Base-by-base conservation (phyloP, 225 moss, liverwort and hornwort genomes). In the Lunularia cruciata region DNA sequence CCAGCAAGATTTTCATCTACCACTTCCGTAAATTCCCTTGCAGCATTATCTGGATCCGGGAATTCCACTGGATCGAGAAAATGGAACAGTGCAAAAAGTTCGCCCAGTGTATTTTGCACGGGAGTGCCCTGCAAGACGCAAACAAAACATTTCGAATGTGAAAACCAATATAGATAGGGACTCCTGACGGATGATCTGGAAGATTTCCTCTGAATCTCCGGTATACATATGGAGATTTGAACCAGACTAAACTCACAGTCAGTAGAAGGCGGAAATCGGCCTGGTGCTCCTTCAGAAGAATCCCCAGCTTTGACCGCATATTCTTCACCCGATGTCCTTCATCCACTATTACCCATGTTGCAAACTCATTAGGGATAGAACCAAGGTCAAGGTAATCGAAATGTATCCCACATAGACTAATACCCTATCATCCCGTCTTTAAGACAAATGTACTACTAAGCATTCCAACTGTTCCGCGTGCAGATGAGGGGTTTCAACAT, bases 261-360 rank as follows among this genome's bases (percentile, higher is more conserved):
- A 94, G 72, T 33, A 91, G 77, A 58, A 94, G 86, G 36, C 91
- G 87, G 74, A 89, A 94, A 74, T 94, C 89, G 56, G 89, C 74
- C 45, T 64, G 82, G 57, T 83, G 81, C 36, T 80, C 80, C 75
- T 82, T 83, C 48, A 91, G 85, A 10, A 85, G 75, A 63, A 33
- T 64, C 46, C 91, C 83, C 64, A 94, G 86, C 71, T 91, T 86
- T 35, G 87, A 80, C 9, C 81, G 80, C 39, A 74, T 73, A 46
- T 90, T 90, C 75, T 87, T 91, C 70, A 89, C 83, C 67, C 89
- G 76, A 71, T 94, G 91, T 11, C 89, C 91, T 80, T 94, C 94
- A 68, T 94, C 94, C 76, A 94, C 94, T 94, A 85, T 72, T 82
- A 30, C 32, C 25, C 58, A 30, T 33, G 60, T n/a, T n/a, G n/a